These are phyloP conservation scores for Tuber melanosporum DNA, from an alignment of 495 filamentous ascomycete species.

Conservation along the genomic window DNA sequence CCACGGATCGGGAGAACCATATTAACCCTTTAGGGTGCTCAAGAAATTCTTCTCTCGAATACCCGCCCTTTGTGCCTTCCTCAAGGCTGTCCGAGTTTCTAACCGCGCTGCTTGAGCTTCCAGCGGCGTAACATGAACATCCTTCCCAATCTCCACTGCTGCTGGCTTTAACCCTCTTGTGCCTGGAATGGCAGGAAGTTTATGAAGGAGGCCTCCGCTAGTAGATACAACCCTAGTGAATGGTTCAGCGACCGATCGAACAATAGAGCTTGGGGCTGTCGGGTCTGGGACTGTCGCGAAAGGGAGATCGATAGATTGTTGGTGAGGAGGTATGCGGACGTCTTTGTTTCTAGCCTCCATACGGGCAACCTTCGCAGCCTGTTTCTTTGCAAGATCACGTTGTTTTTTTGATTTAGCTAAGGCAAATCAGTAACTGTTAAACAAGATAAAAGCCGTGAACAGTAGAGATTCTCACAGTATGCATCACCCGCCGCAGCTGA, in stretches of 20 bases:
- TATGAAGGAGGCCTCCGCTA: conserved; percentile 13
- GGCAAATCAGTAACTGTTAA: conserved; percentile 11
- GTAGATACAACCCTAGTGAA: conserved; percentile 31
- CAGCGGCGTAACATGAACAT: conserved; percentile 53
- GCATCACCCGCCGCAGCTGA: conserved; percentile 54
- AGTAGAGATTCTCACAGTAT: conserved; percentile 58
- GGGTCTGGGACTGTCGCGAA: conserved; percentile 46
- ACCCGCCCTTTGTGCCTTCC: conserved; percentile 63
- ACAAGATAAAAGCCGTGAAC: neutral
- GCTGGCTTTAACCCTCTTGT: conserved; percentile 45
- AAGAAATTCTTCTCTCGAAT: conserved; percentile 96
- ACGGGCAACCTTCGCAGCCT: conserved; percentile 56
- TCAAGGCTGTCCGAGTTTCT: conserved; percentile 62
- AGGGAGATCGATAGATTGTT: conserved; percentile 80
- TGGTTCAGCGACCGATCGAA: neutral
- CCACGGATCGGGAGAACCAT: neutral
- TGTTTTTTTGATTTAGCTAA: conserved; percentile 75
- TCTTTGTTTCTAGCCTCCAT: conserved; percentile 58
- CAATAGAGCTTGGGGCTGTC: conserved; percentile 3
- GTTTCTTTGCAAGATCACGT: conserved; percentile 60
- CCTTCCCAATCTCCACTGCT: conserved; percentile 41
- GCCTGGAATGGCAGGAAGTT: conserved; percentile 41
- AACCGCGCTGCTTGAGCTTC: conserved; percentile 57
- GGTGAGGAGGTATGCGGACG: conserved; percentile 70
- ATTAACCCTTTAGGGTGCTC: conserved; percentile 34